phyloP scores from a whole-genome alignment of 2,329 filamentous ascomycete species.

The Microsporum ferrugineum region DNA sequence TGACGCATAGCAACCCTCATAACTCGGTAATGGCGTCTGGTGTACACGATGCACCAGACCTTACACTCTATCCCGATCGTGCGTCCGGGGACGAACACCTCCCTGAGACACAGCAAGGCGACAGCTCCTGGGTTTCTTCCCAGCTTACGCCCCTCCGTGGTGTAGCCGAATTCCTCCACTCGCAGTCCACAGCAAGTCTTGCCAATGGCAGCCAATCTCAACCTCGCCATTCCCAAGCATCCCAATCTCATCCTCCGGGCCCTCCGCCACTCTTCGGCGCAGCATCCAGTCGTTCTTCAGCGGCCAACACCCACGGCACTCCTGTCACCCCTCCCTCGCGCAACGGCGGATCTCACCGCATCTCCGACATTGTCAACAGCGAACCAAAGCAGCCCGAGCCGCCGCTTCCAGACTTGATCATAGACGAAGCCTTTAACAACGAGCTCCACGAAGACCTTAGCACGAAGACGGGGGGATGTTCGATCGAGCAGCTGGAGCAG shows the following conservation, averaged over 20 bases:
- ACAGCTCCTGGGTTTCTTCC: constrained; percentile 25
- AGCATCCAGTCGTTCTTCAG: neutral
- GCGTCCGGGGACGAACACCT: constrained; percentile 47
- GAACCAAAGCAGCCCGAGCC: neutral
- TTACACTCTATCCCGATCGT: constrained; percentile 40
- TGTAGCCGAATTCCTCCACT: constrained; percentile 20
- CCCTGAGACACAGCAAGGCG: constrained; percentile 51
- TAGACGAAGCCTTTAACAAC: constrained; percentile 43
- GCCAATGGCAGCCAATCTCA: constrained; percentile 26
- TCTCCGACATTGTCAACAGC: neutral
- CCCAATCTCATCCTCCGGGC: constrained; percentile 27
- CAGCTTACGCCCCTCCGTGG: constrained; percentile 18
- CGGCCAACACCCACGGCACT: neutral
- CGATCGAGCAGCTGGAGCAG: constrained; percentile 90
- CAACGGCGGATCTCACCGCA: neutral
- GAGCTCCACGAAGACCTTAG: constrained; percentile 54
- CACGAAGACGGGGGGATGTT: constrained; percentile 59
- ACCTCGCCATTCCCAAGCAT: constrained; percentile 20
- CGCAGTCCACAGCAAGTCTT: constrained; percentile 21
- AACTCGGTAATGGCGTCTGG: constrained; percentile 31
- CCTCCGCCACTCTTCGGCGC: constrained; percentile 28
- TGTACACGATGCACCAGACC: constrained; percentile 43
- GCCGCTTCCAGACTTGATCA: constrained; percentile 10
- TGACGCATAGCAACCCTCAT: constrained; percentile 58
- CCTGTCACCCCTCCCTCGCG: neutral